A percentile compares a stretch with the other conserved stretches of the same genome.
Conservation (phyloP, 345 rosid species). For the Erucastrum elatum region DNA sequence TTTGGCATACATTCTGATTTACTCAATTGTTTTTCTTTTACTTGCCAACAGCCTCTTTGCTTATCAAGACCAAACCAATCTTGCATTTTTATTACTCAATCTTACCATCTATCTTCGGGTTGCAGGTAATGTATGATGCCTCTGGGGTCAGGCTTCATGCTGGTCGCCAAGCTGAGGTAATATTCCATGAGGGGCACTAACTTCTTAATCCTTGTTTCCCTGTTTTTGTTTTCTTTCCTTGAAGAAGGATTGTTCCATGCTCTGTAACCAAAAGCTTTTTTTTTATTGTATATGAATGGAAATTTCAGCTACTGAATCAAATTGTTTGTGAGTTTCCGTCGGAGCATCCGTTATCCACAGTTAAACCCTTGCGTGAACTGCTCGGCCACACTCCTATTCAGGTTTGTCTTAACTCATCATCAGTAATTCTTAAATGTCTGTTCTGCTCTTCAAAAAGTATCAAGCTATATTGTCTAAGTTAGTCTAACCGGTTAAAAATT, state of each 20-base stretch:
- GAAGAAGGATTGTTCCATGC: background rate
- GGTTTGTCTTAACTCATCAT: constrained; percentile 42
- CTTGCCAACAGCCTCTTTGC: background rate
- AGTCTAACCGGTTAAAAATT: background rate
- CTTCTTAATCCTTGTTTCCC: background rate
- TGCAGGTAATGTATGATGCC: constrained; percentile 98
- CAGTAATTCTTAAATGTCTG: background rate
- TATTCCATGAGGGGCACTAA: constrained; percentile 12
- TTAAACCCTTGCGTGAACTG: constrained; percentile 86
- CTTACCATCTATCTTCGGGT: constrained; percentile 1
- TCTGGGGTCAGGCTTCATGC: constrained; percentile 95
- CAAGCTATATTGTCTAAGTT: constrained; percentile 3
- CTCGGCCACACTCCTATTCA: constrained; percentile 97
- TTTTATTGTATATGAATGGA: background rate
- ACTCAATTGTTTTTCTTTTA: background rate
- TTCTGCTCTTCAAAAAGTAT: background rate
- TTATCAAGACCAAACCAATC: background rate
- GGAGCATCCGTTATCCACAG: constrained; percentile 82
- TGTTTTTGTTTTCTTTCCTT: background rate
- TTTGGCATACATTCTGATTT: background rate
- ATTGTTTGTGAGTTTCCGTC: constrained; percentile 97
- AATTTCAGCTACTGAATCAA: constrained; percentile 83
- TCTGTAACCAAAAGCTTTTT: background rate
- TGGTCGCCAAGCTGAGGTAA: constrained; percentile 97
- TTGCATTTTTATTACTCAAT: background rate